phyloP scores from a whole-genome alignment of 352 stramenopile genomes.

The Pythium brachiatum region DNA sequence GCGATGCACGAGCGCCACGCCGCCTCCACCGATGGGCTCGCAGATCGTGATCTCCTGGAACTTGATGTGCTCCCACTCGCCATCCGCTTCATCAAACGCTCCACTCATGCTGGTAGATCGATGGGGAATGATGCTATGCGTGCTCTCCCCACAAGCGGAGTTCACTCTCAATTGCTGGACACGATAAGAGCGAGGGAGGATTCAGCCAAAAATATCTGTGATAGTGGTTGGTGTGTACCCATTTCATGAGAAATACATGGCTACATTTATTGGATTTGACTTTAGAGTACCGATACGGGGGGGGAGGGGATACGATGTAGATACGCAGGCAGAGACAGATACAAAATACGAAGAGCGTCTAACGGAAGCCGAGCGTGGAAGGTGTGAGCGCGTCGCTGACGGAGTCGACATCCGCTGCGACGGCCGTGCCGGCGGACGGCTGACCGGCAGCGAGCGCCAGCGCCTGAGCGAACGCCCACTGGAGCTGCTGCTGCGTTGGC shows the following conservation, averaged over 20 bases:
- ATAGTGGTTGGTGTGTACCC: neutral
- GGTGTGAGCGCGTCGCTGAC: constrained; percentile 3
- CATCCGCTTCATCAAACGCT: neutral
- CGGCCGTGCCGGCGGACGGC: constrained; percentile 1
- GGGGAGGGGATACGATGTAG: no score
- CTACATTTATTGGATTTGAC: neutral
- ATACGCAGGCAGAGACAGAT: neutral
- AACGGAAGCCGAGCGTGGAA: constrained; percentile 8
- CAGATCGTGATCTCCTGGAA: constrained; percentile 81
- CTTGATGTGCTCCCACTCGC: constrained; percentile 67
- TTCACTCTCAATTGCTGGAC: no score
- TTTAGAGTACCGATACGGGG: neutral
- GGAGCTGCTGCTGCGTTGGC: constrained; percentile 6
- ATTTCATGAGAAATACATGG: neutral
- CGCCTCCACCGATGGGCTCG: constrained; percentile 85
- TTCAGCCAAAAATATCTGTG: neutral
- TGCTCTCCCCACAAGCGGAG: no score
- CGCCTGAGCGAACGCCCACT: neutral
- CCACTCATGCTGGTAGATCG: neutral
- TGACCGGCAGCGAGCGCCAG: neutral
- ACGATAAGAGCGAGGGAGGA: neutral
- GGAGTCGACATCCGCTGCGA: constrained; percentile 1
- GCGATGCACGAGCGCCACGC: constrained; percentile 88
- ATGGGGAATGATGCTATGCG: no score
- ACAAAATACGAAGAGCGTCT: neutral